These are phyloP conservation scores for Kwoniella mangroviensis DNA, from an alignment of 768 basidiomycete species.

Conservation along the genomic window DNA sequence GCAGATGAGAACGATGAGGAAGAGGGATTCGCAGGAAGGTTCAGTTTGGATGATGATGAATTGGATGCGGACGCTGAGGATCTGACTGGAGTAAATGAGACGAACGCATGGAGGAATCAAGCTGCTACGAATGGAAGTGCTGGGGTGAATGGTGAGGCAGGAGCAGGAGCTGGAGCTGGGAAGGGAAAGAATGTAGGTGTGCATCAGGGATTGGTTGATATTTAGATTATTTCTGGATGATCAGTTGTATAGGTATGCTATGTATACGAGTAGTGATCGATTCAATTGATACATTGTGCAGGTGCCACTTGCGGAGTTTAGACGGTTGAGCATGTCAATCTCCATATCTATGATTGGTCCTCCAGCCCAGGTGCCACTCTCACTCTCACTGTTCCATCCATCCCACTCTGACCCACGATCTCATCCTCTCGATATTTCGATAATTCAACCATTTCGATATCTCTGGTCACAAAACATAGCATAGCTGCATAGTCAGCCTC, in stretches of 20 bases:
- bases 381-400: not conserved
- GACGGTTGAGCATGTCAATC: not conserved
- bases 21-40: conserved; percentile 53
- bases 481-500: conserved; percentile 25
- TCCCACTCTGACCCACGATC: not conserved
- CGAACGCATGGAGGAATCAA: conserved; percentile 51
- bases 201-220: conserved; percentile 47
- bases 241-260: not conserved
- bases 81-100: conserved; percentile 42
- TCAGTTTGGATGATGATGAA: conserved; percentile 53
- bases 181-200: conserved; percentile 29
- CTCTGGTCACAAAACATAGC: not conserved
- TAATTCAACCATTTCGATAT: not conserved
- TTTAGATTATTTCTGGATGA: conserved; percentile 12
- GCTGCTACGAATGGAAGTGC: conserved; percentile 5
- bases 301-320: not conserved
- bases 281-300: too few species aligned
- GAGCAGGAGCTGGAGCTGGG: conserved; percentile 3
- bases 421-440: not conserved
- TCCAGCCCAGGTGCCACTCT: not conserved
- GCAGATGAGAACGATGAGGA: conserved; percentile 53
- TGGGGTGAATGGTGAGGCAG: conserved; percentile 1
- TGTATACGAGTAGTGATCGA: not conserved
- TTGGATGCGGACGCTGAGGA: conserved; percentile 44
- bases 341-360: not conserved